Evolutionary conservation across 345 rosid genomes (phyloP), one percentile per base, ranked within the genome.

Genomic region (Bruguiera sexangula): DNA sequence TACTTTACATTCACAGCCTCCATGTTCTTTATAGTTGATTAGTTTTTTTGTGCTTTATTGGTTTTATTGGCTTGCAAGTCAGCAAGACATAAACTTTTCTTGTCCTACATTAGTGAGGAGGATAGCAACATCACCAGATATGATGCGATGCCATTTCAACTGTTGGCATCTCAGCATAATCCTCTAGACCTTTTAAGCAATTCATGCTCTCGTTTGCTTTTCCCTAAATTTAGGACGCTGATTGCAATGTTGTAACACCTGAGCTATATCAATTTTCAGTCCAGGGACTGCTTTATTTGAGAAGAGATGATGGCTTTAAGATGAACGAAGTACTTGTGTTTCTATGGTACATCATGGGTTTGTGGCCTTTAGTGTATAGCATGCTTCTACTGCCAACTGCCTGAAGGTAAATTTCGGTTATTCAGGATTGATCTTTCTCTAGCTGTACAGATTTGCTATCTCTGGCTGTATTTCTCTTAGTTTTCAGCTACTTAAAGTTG

Each of bases 321-420:
- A 94, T 91, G 98, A 91, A 94, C 73, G 78, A 83, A 53, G 88
- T 91, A 19, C 90, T 94, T 82, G 93, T 89, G 27, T 83, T 91
- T 31, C 74, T 87, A 19, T 93, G 96, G 96, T 86, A 89, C 69
- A 82, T 87, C 22, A 91, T 91, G 96, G 98, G 96, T 70, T 73
- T 91, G 75, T 93, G 98, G 97, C 95, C 97, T 72, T 68, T 85
- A 68, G 85, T 84, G 0, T 93, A 86, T 66, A 80, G 80, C 79
- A 94, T 89, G 98, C 84, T 89, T 61, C 84, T 91, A 78, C 79
- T 91, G 73, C 97, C 95, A 31, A 78, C 97, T 5, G 91, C 88
- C 62, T 81, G 90, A 81, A 91, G 97, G 97, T 91, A 81, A 11
- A n/a, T 71, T 43, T 65, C 22, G 4, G 13, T 54, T 64, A 65